phyloP scores from a whole-genome alignment of 2,329 filamentous ascomycete species.

The Colletotrichum chrysophilum region DNA sequence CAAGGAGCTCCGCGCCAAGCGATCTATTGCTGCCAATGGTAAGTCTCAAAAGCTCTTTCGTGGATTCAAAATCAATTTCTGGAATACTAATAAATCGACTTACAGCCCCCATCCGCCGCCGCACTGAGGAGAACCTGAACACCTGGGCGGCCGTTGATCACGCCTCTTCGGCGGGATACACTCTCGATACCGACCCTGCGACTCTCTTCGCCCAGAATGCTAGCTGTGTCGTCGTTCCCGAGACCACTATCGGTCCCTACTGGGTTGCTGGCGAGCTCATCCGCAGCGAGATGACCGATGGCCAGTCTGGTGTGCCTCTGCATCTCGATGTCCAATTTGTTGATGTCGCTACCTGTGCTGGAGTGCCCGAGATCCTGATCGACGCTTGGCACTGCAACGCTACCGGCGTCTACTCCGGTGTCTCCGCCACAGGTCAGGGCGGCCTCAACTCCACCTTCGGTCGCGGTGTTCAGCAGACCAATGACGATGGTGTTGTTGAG shows the following conservation, averaged over 20 bases:
- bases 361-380: slow-evolving; percentile 15
- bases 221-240: neutral
- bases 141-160: neutral
- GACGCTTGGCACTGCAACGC: slow-evolving; percentile 28
- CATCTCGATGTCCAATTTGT: slow-evolving; percentile 32
- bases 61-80: neutral
- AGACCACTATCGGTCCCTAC: neutral
- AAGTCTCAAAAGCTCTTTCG: neutral
- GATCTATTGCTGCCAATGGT: neutral
- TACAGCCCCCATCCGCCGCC: neutral
- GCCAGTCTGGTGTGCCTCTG: slow-evolving; percentile 43
- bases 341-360: slow-evolving; percentile 24
- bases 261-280: slow-evolving; percentile 46
- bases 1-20: neutral
- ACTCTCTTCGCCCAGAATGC: neutral
- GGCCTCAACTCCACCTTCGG: neutral
- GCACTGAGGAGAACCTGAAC: neutral
- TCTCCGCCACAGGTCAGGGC: slow-evolving; percentile 21
- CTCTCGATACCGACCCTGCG: neutral
- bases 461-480: slow-evolving; percentile 20
- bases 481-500: slow-evolving; percentile 27
- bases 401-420: slow-evolving; percentile 46
- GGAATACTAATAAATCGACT: neutral
- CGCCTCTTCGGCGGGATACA: neutral
- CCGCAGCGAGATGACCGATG: slow-evolving; percentile 47